Evolutionary conservation across 1,284 basidiomycete species (phyloP).

Genomic region (Cystobasidiaceae sp.): DNA sequence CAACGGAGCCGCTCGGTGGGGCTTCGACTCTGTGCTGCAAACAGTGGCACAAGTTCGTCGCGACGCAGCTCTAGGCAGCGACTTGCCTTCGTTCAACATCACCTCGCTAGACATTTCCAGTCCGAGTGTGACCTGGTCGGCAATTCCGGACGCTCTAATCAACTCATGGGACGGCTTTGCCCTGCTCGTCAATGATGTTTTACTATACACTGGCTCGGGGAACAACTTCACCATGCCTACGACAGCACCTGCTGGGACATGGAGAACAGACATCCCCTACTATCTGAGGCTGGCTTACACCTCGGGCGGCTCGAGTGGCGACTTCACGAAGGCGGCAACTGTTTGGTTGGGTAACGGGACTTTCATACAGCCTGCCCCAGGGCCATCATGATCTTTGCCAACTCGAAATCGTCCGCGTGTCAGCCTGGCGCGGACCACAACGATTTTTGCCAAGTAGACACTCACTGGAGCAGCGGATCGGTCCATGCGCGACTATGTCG

Average conservation of each 20-base stretch:
- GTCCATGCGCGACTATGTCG: too few species aligned
- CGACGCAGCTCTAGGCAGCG: conserved; percentile 66
- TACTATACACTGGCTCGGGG: conserved; percentile 62
- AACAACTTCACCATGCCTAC: conserved; percentile 60
- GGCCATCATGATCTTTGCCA: conserved; percentile 62
- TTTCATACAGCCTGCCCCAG: conserved; percentile 65
- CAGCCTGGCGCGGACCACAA: too few species aligned
- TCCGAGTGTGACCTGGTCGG: conserved; percentile 61
- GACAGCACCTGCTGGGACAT: too few species aligned
- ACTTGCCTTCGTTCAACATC: conserved; percentile 65
- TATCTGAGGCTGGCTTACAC: conserved; percentile 57
- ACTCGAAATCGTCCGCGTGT: too few species aligned
- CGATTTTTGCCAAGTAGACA: too few species aligned
- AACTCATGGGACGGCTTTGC: conserved; percentile 64
- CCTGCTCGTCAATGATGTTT: conserved; percentile 77
- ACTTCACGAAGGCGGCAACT: conserved; percentile 74
- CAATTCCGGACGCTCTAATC: conserved; percentile 50
- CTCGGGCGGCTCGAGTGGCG: conserved; percentile 58
- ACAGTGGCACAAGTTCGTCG: conserved; percentile 67
- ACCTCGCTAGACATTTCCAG: conserved; percentile 57
- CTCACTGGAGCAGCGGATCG: too few species aligned
- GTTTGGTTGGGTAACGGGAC: conserved; percentile 69
- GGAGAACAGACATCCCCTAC: conserved; percentile 57
- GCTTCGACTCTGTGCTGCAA: conserved; percentile 72
- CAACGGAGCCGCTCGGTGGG: conserved; percentile 65